Evolutionary conservation across 148 eudicot species (phyloP).

Genomic region (Polygonum aviculare): DNA sequence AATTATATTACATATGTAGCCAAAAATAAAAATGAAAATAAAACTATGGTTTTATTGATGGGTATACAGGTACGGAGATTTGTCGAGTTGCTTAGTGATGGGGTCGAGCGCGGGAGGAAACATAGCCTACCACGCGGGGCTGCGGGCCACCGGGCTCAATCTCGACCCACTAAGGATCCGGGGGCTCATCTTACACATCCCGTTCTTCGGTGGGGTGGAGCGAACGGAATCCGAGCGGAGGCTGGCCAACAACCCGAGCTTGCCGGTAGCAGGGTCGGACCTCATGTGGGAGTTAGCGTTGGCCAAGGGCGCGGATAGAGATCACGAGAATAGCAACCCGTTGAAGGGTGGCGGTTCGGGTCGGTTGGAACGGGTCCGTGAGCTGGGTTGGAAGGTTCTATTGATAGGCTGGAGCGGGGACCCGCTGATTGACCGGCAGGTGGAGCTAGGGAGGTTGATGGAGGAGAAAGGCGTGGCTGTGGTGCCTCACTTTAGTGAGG

Average conservation of each 20-base stretch:
- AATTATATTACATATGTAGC: too few relatives aligned
- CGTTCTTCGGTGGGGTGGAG: conserved; percentile 50
- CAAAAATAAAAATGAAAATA: too few relatives aligned
- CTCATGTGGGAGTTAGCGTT: conserved; percentile 62
- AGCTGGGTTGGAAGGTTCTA: conserved; percentile 42
- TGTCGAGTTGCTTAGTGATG: conserved; percentile 48
- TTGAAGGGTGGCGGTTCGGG: conserved; percentile 7
- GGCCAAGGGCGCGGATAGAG: conserved; percentile 52
- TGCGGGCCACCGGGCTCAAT: conserved; percentile 44
- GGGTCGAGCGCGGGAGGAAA: conserved; percentile 75
- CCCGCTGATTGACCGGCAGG: conserved; percentile 64
- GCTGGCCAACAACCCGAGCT: conserved; percentile 23
- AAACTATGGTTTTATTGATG: conserved; percentile 20
- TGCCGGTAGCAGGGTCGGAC: conserved; percentile 37
- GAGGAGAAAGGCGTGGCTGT: conserved; percentile 51
- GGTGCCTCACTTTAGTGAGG: conserved; percentile 33
- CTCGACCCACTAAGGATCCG: conserved; percentile 44
- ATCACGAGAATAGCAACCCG: conserved; percentile 56
- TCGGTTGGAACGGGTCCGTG: conserved; percentile 33
- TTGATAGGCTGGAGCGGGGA: conserved; percentile 54
- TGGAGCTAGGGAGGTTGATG: conserved; percentile 44
- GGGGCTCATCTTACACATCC: conserved; percentile 69
- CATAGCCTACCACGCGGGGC: conserved; percentile 43
- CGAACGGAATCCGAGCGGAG: conserved; percentile 42
- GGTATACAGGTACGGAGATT: conserved; percentile 43